Evolutionary conservation across 2,329 filamentous ascomycete genomes (phyloP).

Genomic region (Penicillium sp.): DNA sequence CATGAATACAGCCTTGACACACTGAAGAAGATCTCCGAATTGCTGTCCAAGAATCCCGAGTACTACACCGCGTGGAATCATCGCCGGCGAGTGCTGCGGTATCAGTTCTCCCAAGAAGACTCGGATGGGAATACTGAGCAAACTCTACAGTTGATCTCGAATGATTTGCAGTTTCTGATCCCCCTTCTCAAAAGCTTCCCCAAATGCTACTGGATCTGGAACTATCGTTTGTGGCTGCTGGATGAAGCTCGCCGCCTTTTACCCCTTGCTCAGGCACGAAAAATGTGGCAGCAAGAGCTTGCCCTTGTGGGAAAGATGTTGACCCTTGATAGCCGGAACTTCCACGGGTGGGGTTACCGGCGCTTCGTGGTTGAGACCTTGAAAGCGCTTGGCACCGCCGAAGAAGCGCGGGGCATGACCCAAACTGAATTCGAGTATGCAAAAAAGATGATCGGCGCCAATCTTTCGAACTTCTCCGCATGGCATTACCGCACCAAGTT

Average conservation of each 20-base stretch:
- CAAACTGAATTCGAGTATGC: conserved; percentile 88
- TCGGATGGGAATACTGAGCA: conserved; percentile 44
- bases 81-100: conserved; percentile 68
- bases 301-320: conserved; percentile 86
- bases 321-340: conserved; percentile 81
- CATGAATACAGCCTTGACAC: conserved; percentile 46
- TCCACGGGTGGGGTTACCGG: conserved; percentile 94
- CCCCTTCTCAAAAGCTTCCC: conserved; percentile 82
- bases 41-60: conserved; percentile 49
- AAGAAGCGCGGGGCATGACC: conserved; percentile 60
- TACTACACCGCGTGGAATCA: conserved; percentile 54
- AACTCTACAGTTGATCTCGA: conserved; percentile 59
- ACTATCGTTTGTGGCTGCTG: conserved; percentile 85
- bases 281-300: conserved; percentile 83
- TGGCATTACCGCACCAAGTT: conserved; percentile 91
- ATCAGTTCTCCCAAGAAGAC: conserved; percentile 51
- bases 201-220: conserved; percentile 99
- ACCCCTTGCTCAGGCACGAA: conserved; percentile 55
- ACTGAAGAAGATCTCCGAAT: conserved; percentile 45
- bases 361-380: conserved; percentile 75
- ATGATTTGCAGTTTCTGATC: conserved; percentile 79
- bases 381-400: conserved; percentile 55
- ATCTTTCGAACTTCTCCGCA: conserved; percentile 93
- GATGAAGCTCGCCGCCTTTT: conserved; percentile 68
- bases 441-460: conserved; percentile 78